Evolutionary conservation across 148 eudicot genomes (phyloP).

Genomic region (Vaccinium darrowii): DNA sequence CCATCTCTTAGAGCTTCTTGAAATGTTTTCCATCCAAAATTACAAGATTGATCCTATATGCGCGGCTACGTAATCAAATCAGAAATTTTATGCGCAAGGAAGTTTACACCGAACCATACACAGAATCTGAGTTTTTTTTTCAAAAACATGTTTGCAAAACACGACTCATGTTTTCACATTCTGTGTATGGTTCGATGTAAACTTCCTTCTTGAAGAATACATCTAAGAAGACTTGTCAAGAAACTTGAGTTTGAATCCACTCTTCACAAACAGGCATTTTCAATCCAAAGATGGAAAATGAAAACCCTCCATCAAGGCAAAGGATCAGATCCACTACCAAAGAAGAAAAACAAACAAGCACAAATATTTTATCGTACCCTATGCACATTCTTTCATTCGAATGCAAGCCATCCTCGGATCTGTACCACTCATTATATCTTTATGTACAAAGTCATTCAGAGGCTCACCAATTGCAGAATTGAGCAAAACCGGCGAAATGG

Average conservation of each 20-base stretch:
- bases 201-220: neutral
- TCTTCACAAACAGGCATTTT: neutral
- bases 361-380: neutral
- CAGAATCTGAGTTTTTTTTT: too few species aligned
- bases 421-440: neutral
- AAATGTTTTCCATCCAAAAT: too few species aligned
- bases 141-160: too few species aligned
- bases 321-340: neutral
- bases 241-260: neutral
- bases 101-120: too few species aligned
- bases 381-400: constrained; percentile 2
- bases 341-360: neutral
- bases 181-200: too few species aligned
- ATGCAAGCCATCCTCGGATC: constrained; percentile 1
- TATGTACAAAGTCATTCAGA: neutral
- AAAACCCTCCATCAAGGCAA: neutral
- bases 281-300: neutral
- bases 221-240: neutral
- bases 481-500: neutral
- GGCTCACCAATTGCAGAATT: neutral
- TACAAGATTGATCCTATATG: too few species aligned
- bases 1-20: too few species aligned
- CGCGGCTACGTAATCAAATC: too few species aligned
- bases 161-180: too few species aligned
- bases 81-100: too few species aligned